Percentiles rank a stretch among this genome's conserved stretches.
phyloP scores from a whole-genome alignment of 2,329 filamentous ascomycete species.

The Zymoseptoria crescenta region DNA sequence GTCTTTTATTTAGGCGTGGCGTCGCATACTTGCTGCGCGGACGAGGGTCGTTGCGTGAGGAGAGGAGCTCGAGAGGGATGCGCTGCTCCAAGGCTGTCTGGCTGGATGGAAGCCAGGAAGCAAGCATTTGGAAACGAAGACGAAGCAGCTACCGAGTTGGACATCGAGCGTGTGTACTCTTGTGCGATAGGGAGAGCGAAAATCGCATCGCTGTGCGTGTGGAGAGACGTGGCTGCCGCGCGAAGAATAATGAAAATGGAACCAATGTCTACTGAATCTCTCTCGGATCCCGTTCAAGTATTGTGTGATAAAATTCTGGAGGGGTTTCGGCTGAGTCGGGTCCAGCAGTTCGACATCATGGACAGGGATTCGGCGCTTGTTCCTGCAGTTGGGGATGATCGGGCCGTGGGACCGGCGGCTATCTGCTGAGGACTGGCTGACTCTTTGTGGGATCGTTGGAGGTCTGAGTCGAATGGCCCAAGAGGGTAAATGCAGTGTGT shows the following conservation, averaged over 20 bases:
- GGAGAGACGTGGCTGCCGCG: neutral
- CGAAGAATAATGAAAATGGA: neutral
- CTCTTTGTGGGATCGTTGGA: neutral
- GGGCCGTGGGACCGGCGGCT: neutral
- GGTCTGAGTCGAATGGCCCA: neutral
- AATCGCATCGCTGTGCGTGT: neutral
- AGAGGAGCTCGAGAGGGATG: too few species aligned
- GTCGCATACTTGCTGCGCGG: neutral
- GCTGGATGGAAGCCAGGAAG: too few species aligned
- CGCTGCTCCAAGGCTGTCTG: too few species aligned
- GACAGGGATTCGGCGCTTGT: neutral
- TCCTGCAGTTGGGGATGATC: neutral
- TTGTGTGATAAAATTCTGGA: neutral
- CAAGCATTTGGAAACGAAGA: neutral
- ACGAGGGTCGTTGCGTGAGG: too few species aligned
- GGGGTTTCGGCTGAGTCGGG: neutral
- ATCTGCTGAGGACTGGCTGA: neutral
- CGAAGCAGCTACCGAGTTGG: neutral
- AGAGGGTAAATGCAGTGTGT: neutral
- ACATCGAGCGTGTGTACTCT: neutral
- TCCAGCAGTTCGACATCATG: neutral
- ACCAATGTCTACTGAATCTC: neutral
- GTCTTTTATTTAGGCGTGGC: constrained; percentile 13
- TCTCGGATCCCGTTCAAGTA: too few species aligned
- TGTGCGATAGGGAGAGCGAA: neutral